Conservation (phyloP, 2,329 filamentous ascomycete genomes). For the Monilinia fructigena region DNA sequence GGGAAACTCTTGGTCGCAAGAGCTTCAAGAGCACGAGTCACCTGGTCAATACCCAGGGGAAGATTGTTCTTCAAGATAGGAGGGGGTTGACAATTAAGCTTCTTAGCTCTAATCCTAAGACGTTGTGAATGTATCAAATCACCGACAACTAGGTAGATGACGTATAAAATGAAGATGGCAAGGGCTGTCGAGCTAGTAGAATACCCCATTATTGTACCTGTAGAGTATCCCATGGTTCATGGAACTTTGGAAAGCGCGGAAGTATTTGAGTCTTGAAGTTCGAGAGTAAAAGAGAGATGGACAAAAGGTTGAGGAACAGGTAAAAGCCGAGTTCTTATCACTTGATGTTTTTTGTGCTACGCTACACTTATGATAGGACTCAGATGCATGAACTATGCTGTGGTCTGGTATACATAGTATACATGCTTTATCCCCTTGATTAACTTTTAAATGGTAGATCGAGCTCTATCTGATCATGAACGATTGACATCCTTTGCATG, state of each 20-base stretch:
- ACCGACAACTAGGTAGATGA: background rate
- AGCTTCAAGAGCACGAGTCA: slow-evolving; percentile 31
- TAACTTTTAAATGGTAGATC: too few species aligned
- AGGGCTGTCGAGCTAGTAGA: background rate
- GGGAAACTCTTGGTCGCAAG: slow-evolving; percentile 34
- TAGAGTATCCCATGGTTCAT: slow-evolving; percentile 5
- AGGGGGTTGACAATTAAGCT: slow-evolving; percentile 35
- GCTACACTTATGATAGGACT: background rate
- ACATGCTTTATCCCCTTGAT: background rate
- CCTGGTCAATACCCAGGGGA: slow-evolving; percentile 35
- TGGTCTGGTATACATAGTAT: background rate
- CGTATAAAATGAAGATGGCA: background rate
- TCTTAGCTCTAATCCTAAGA: slow-evolving; percentile 30
- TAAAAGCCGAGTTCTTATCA: background rate
- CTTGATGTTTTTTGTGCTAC: background rate
- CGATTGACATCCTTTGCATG: too few species aligned
- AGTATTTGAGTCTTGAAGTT: background rate
- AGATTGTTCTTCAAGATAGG: slow-evolving; percentile 30
- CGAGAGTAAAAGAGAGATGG: background rate
- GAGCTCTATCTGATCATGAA: too few species aligned
- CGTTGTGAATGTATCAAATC: slow-evolving; percentile 23
- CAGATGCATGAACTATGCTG: background rate
- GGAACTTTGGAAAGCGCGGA: background rate
- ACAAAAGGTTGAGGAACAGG: background rate
- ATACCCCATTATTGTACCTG: background rate